Base-by-base conservation (phyloP, 2,329 filamentous ascomycete genomes). In the Geosmithia putterillii region DNA sequence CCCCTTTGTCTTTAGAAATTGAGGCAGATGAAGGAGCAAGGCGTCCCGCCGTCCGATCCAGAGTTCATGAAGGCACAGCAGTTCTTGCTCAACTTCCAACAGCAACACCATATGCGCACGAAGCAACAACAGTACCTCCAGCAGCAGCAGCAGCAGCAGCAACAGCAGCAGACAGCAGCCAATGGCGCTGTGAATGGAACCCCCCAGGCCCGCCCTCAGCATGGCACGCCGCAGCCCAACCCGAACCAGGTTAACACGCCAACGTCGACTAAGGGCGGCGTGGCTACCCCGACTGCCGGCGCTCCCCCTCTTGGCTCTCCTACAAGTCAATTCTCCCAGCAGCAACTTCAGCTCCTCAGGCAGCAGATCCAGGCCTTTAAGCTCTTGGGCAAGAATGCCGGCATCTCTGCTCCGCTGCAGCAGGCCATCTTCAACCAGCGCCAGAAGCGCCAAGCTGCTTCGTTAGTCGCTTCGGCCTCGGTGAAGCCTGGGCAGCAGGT, bases 351-450 rank as follows among this genome's bases (percentile, higher is more conserved):
- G 20, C 77, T 86, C 38, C 67, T 98, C 9, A 75, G 86, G 47
- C 81, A 85, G 50, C 92, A 98, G 59, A 95, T 96, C 42, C 74
- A 83, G 52, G 89, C 90, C 0, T 96, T 95, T 65, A 94, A 94
- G 63, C 74, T 88, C 51, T 71, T 98, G 4, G 83, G 86, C 5
- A 94, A 92, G 62, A 95, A 95, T 52, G 72, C 83, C 14, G 83
- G 88, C 1, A 78, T 96, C 3, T 87, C 90, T 1, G 63, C 76
- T 23, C 74, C 78, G 48, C 75, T 95, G 50, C 87, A 94, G 58
- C 84, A 90, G 55, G 79, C 84, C 41, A 80, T 96, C 34, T 94
- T 89, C 57, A 73, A 82, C 38, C 79, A 83, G 45, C 78, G 82
- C 41, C 75, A 81, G 51, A 80, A 81, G 51, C 77, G 82, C 52